Base-by-base conservation (phyloP, 139 green algal species). In the Chlorella sp. region DNA sequence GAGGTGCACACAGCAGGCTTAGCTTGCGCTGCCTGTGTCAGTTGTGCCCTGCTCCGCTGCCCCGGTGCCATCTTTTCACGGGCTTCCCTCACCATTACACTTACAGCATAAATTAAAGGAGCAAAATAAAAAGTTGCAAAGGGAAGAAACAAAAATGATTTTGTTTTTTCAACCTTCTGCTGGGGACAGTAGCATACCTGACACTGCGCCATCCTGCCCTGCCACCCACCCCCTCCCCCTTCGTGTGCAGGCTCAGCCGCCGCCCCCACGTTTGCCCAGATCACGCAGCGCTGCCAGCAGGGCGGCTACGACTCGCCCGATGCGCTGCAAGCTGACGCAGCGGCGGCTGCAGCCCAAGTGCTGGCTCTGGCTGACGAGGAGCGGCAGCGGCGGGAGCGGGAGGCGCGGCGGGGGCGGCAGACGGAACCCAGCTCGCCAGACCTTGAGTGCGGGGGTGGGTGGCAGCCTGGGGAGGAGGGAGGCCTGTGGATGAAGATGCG, bases 291-390 rank as follows among this genome's bases (percentile, higher is more conserved):
- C 22, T 83, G 73, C 30, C 53, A 30, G 30, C 3, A 14, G 7
- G 87, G 87, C 21, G 66, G 4, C 9, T 90, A 87, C 37, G 87
- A 81, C 22, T 40, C 28, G 0, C 21, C 57, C 2, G 85, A 83
- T 11, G 71, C 57, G n/a, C 22, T 89, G 42, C 71, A 83, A 36
- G 85, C 85, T 14, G 69, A 82, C 34, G 85, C 71, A 0, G 85
- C 75, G 9, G 85, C 69, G 12, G 71, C 85, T 12, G 71, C 85
- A 1, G 71, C 15, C 4, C 19, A 37, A 9, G 84, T 80, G 9
- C 40, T 80, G 11, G 84, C 66, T 0, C 18, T 36, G 9, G 85
- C 48, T 0, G 32, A 83, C 32, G 71, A 71, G 71, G 42, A 30
- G 42, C 32, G 36, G 85, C 85, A 80, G 83, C 83, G 39, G 64